Base-by-base conservation (phyloP, 129 eudicot genomes). In the Tagetes patula region DNA sequence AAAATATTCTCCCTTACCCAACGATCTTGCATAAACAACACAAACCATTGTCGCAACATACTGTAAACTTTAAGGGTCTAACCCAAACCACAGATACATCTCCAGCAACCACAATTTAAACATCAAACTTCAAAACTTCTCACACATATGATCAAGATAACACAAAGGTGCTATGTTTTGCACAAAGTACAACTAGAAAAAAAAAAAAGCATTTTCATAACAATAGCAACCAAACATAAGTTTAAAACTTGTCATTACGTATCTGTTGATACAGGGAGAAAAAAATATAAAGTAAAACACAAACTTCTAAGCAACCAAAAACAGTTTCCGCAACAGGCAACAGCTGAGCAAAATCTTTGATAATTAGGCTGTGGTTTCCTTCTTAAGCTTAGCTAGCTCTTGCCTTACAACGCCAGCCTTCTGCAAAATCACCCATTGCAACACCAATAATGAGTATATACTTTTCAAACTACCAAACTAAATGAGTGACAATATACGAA, bases 351-450 rank as follows among this genome's bases (percentile, higher is more conserved):
- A 78, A 78, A 65, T 41, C 77, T 71, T 71, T 63, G 3, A 33
- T 13, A 63, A 31, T 68, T 75, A 84, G 47, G 85, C 82, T 32
- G 82, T 62, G n/a, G 73, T 76, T 53, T 82, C 80, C 85, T 84
- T 84, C 72, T 84, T 84, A 54, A 84, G 85, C 77, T 80, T 80
- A 5, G 85, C 84, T 9, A 84, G 71, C 45, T 84, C 87, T 75
- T 80, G 85, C 87, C 82, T 84, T 12, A 84, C 87, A 72, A 84
- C 87, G 46, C 85, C 87, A 67, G 85, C 87, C 58, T 80, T 84
- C 87, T 80, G 85, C 80, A 77, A 77, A 5, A 38, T 72, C 71
- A 72, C 49, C 78, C 61, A 37, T 39, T 14, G 48, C 38, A 77
- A 27, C 32, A 39, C 39, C 31, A 3, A 30, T 30, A 61, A 14